Evolutionary conservation across 2,329 filamentous ascomycete species (phyloP).

Genomic region (Myriosclerotinia curreyana): DNA sequence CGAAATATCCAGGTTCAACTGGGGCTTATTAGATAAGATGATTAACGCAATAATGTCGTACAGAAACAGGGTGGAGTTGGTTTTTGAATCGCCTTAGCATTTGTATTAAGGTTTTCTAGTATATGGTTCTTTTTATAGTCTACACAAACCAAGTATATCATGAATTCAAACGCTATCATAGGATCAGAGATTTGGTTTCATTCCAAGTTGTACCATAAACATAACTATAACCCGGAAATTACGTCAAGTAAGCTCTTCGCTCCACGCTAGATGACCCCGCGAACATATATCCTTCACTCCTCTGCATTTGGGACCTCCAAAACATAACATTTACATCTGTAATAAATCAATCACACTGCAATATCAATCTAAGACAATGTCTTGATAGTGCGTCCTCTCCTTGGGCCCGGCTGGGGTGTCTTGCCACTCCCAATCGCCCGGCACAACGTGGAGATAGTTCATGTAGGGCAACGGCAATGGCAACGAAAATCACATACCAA

Average conservation of each 20-base stretch:
- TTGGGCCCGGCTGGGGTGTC: background rate
- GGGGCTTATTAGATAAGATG: constrained; percentile 13
- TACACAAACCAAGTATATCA: background rate
- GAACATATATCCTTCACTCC: background rate
- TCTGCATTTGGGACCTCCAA: background rate
- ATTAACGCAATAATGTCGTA: background rate
- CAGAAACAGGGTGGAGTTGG: background rate
- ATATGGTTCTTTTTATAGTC: background rate
- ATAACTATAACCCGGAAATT: background rate
- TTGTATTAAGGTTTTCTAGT: background rate
- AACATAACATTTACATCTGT: background rate
- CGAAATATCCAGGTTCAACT: constrained; percentile 18
- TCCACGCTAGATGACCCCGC: too few species aligned
- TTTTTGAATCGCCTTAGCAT: background rate
- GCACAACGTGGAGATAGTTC: background rate
- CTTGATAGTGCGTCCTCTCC: background rate
- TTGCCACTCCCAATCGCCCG: background rate
- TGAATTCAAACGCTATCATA: too few species aligned
- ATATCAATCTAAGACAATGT: background rate
- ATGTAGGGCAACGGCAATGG: background rate
- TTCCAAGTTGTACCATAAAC: too few species aligned
- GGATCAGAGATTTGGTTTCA: too few species aligned
- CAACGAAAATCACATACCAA: background rate
- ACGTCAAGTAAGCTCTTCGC: too few species aligned
- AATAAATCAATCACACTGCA: background rate